Percentiles rank a stretch among this genome's conserved stretches.
These are phyloP conservation scores for Alternaria incomplexa DNA, from an alignment of 2,329 filamentous ascomycete species.

Conservation along the genomic window DNA sequence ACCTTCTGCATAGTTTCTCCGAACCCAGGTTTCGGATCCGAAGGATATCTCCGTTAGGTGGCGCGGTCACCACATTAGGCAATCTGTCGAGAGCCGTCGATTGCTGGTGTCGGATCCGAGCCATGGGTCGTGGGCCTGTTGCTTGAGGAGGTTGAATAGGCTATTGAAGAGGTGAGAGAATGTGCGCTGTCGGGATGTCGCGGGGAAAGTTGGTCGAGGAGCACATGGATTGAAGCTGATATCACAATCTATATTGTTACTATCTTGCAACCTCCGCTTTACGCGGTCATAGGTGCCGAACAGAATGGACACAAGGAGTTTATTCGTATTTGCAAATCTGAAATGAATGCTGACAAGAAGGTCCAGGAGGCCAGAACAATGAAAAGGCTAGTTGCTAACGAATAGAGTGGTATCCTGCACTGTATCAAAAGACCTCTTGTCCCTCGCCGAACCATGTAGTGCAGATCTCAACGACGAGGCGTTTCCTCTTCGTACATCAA, in stretches of 20 bases:
- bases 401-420: background rate
- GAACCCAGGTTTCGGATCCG: background rate
- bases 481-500: background rate
- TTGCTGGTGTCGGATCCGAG: background rate
- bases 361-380: background rate
- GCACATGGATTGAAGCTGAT: background rate
- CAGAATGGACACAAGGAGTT: background rate
- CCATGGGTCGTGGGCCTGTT: background rate
- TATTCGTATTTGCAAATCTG: background rate
- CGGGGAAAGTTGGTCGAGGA: accelerated
- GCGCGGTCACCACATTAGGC: no score
- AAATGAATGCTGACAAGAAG: background rate
- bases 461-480: background rate
- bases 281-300: background rate
- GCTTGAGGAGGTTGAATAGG: background rate
- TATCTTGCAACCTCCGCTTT: background rate
- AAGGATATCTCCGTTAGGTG: no score
- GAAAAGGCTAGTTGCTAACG: background rate
- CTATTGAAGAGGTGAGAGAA: background rate
- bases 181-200: background rate
- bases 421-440: background rate
- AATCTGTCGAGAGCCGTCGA: background rate
- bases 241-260: background rate
- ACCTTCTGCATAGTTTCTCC: background rate
- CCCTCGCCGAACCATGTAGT: background rate